These are phyloP conservation scores for Tripidium arundinaceum DNA, from an alignment of 202 grass and related monocot genomes.

Conservation along the genomic window DNA sequence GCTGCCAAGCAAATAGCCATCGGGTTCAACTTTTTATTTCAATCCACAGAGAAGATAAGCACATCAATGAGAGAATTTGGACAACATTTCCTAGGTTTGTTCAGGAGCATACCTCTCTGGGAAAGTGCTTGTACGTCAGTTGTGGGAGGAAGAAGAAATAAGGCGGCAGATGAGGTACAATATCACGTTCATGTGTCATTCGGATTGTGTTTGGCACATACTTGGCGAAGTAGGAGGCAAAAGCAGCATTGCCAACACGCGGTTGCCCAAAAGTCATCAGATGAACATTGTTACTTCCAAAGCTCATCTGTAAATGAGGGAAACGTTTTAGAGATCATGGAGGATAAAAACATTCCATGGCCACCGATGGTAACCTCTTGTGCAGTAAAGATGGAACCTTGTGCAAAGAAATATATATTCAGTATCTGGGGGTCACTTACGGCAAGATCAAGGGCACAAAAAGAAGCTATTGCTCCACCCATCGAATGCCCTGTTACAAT, in stretches of 20 bases:
- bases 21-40: background rate
- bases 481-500: slow-evolving; percentile 90
- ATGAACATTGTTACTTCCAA: slow-evolving; percentile 61
- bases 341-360: background rate
- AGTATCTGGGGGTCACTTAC: slow-evolving; percentile 32
- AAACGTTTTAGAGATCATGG: background rate
- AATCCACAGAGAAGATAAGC: background rate
- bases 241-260: slow-evolving; percentile 79
- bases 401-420: background rate
- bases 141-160: slow-evolving; percentile 66
- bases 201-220: slow-evolving; percentile 58
- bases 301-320: slow-evolving; percentile 38
- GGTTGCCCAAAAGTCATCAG: slow-evolving; percentile 91
- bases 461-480: slow-evolving; percentile 89
- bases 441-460: slow-evolving; percentile 86
- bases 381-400: background rate
- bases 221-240: slow-evolving; percentile 65
- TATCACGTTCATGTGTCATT: slow-evolving; percentile 67
- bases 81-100: background rate
- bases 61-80: background rate
- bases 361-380: background rate
- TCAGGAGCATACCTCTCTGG: slow-evolving; percentile 63
- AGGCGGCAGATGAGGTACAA: slow-evolving; percentile 82
- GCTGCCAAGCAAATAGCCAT: background rate
- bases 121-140: slow-evolving; percentile 71